Evolutionary conservation across 1,284 basidiomycete genomes (phyloP), one percentile per base, ranked within the genome.

Genomic region (Apiotrichum domesticum): DNA sequence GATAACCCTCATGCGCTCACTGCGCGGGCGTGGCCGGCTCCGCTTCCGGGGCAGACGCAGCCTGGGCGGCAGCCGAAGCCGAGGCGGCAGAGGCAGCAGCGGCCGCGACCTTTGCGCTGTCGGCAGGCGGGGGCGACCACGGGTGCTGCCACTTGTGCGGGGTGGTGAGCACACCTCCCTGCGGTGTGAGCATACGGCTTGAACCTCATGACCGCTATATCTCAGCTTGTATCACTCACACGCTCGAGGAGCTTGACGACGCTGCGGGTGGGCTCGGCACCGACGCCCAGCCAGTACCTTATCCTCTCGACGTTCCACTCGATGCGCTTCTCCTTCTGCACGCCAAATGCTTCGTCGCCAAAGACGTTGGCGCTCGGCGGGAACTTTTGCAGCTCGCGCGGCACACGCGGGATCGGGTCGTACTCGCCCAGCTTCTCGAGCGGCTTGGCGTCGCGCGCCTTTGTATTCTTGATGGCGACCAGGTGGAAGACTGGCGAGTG

Each of bases 291-390:
- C 94, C 94, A 98, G 72, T 92, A 91, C 58, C 81, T 82, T 76
- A 98, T 91, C 71, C 94, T 84, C 62, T 89, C 85, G 45, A 87
- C 85, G 75, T 91, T 90, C 92, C 91, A 96, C 70, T 88, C 84
- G 53, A 97, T 80, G 32, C 84, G 84, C 77, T 94, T 96, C 68
- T 80, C 79, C 65, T 72, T 67, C 46, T 55, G 66, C n/a, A 57
- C 52, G 35, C 55, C 29, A 39, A 56, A 55, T 37, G 55, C 56
- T 21, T 40, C 37, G 5, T 21, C 46, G 14, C 65, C 67, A 47
- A 72, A 69, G 79, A 80, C 59, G 77, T 75, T 66, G 4, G 65
- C 61, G 2, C 61, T 51, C 2, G 66, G 52, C 8, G 69, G 69
- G 6, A 70, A 59, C 21, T 51, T 44, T 32, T 54, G 50, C 8